These are phyloP conservation scores for Cordyceps javanica DNA, from an alignment of 2,329 filamentous ascomycete species.

Conservation along the genomic window DNA sequence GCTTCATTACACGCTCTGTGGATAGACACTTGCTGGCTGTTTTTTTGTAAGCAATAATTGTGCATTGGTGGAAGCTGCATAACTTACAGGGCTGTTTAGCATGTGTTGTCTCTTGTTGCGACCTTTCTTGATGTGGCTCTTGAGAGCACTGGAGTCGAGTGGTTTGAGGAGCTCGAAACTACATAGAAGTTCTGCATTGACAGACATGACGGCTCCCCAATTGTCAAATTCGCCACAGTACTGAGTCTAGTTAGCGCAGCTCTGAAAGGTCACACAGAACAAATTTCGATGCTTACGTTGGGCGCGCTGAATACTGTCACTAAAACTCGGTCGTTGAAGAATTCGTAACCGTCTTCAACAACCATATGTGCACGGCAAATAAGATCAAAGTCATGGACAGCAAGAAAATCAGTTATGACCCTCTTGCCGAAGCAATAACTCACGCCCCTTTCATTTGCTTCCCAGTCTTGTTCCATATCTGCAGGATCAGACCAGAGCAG, in stretches of 20 bases:
- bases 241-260: slow-evolving; percentile 39
- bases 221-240: slow-evolving; percentile 99
- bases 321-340: slow-evolving; percentile 90
- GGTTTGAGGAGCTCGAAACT: slow-evolving; percentile 97
- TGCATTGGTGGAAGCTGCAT: background rate
- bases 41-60: slow-evolving; percentile 1
- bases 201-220: slow-evolving; percentile 98
- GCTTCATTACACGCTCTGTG: slow-evolving; percentile 44
- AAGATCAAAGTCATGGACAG: slow-evolving; percentile 91
- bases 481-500: slow-evolving; percentile 95
- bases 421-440: slow-evolving; percentile 99
- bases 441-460: slow-evolving; percentile 92
- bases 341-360: slow-evolving; percentile 97
- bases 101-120: slow-evolving; percentile 91
- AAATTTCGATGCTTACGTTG: slow-evolving; percentile 87
- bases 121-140: slow-evolving; percentile 98
- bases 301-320: slow-evolving; percentile 97
- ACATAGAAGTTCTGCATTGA: slow-evolving; percentile 86
- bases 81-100: slow-evolving; percentile 88
- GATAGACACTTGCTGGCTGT: slow-evolving; percentile 49
- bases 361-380: slow-evolving; percentile 99
- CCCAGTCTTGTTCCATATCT: slow-evolving; percentile 97
- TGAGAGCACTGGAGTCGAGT: slow-evolving; percentile 88
- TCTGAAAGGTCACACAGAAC: background rate
- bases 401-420: slow-evolving; percentile 93